Percentiles rank a stretch among this genome's conserved stretches.
Conservation (phyloP, 2,329 filamentous ascomycete species). For the Dactylellina haptotyla region DNA sequence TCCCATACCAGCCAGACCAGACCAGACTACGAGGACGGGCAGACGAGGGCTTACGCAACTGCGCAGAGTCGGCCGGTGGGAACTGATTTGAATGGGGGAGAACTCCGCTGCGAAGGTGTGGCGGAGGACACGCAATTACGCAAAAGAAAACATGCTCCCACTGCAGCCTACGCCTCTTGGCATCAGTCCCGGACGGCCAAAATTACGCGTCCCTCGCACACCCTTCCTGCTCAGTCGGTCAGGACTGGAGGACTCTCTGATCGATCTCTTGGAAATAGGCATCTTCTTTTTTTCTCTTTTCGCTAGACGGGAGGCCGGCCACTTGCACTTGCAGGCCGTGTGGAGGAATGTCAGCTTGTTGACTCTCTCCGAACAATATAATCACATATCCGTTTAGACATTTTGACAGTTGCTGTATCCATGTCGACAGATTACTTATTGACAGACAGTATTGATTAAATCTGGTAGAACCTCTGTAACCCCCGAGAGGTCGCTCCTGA, state of each 20-base stretch:
- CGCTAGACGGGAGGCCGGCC: too few species aligned
- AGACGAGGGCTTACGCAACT: constrained; percentile 48
- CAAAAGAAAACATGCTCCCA: constrained; percentile 45
- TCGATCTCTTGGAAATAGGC: background rate
- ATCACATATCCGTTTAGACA: too few species aligned
- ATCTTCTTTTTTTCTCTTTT: background rate
- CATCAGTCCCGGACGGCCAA: constrained; percentile 35
- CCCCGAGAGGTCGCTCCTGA: too few species aligned
- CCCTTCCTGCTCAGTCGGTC: background rate
- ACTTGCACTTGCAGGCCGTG: too few species aligned
- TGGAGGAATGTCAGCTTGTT: too few species aligned
- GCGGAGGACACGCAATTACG: constrained; percentile 54
- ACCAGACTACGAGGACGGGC: background rate
- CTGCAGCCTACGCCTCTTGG: constrained; percentile 53
- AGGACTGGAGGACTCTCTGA: too few species aligned
- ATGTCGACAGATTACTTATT: too few species aligned
- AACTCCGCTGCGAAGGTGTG: constrained; percentile 35
- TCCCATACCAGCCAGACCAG: background rate
- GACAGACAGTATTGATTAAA: too few species aligned
- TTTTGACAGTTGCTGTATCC: too few species aligned
- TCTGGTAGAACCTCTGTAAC: too few species aligned
- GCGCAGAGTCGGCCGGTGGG: constrained; percentile 41
- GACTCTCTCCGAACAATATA: too few species aligned
- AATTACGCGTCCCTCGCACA: constrained; percentile 52
- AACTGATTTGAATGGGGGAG: constrained; percentile 18